Conservation (phyloP, 768 basidiomycete species). For the Lyophyllum semitale region DNA sequence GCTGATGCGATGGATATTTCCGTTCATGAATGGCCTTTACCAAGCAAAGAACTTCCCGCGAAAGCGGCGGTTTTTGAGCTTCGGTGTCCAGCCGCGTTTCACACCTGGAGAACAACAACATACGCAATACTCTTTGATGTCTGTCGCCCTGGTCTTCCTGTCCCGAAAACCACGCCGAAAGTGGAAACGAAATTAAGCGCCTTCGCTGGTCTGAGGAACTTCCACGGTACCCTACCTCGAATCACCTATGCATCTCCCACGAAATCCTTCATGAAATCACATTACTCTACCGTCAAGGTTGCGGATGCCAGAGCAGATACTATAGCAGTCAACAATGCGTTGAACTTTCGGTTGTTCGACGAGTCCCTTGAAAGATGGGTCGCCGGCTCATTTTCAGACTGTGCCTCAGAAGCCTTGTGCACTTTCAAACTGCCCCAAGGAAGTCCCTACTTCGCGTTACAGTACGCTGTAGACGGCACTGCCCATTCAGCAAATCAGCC, state of each 20-base stretch:
- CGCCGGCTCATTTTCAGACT: constrained; percentile 11
- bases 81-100: constrained; percentile 36
- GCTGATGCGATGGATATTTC: constrained; percentile 26
- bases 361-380: constrained; percentile 8
- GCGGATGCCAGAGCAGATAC: constrained; percentile 17
- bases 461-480: constrained; percentile 32
- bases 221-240: constrained; percentile 11
- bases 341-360: constrained; percentile 33
- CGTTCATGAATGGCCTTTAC: constrained; percentile 51
- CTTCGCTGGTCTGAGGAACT: neutral
- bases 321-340: constrained; percentile 27
- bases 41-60: constrained; percentile 19
- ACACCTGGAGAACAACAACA: constrained; percentile 45
- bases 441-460: constrained; percentile 27
- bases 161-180: too few relatives aligned
- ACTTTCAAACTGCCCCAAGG: constrained; percentile 27
- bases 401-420: constrained; percentile 22
- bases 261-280: constrained; percentile 32
- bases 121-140: constrained; percentile 38
- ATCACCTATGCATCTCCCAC: constrained; percentile 37
- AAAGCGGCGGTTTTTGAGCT: constrained; percentile 44
- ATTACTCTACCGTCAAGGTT: constrained; percentile 25
- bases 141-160: constrained; percentile 16
- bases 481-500: constrained; percentile 44
- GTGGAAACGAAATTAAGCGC: neutral